Conservation (phyloP, 2,329 filamentous ascomycete species). For the Trichoderma atroviride region DNA sequence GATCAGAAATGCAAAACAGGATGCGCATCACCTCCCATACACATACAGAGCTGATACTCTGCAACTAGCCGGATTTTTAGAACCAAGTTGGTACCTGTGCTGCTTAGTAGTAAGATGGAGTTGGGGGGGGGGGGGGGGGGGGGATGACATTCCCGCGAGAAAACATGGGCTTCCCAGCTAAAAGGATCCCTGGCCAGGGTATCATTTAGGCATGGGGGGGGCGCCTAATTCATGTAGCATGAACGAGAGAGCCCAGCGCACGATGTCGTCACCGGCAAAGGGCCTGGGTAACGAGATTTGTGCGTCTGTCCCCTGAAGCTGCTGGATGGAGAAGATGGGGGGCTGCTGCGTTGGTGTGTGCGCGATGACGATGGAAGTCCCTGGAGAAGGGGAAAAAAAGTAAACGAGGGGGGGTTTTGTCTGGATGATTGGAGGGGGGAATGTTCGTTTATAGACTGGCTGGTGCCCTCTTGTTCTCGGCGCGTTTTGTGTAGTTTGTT, state of each 20-base stretch:
- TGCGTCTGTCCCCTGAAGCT: slow-evolving; percentile 17
- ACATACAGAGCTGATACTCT: background rate
- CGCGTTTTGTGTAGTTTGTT: background rate
- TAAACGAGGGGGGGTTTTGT: background rate
- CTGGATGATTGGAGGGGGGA: background rate
- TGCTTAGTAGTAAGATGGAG: background rate
- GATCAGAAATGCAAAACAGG: background rate
- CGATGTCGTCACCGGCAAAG: slow-evolving; percentile 21
- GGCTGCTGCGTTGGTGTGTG: background rate
- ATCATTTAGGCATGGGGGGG: slow-evolving; percentile 11
- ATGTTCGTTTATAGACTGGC: background rate
- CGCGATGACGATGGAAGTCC: background rate
- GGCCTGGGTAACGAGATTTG: background rate
- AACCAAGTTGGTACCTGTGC: background rate
- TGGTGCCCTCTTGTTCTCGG: background rate
- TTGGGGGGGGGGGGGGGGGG: too few relatives aligned
- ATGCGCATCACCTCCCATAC: background rate
- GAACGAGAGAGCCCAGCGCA: slow-evolving; percentile 2
- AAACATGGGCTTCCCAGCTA: slow-evolving; percentile 5
- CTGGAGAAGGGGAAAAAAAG: background rate
- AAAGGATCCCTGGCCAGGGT: background rate
- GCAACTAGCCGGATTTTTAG: background rate
- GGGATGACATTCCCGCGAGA: slow-evolving; percentile 1
- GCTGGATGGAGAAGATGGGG: background rate
- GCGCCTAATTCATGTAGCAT: background rate